Base-by-base conservation (phyloP, 495 filamentous ascomycete genomes). In the Glonium stellatum region DNA sequence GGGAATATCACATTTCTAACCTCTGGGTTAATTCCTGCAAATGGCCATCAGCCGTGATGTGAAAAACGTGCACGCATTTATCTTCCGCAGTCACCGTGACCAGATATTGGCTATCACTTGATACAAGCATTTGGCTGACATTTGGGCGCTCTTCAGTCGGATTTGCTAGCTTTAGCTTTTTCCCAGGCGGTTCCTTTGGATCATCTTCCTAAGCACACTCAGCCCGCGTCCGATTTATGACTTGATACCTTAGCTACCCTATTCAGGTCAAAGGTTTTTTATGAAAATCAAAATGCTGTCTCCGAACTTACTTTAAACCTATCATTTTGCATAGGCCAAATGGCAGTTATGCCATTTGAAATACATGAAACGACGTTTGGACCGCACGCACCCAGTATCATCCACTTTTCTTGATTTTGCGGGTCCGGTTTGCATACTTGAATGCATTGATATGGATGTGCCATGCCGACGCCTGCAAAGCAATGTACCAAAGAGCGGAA, bases 61-160 rank as follows among this genome's bases (percentile, higher is more conserved):
- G 75, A 64, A 97, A 87, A 1, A 97, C 90, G 65, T 88, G 85
- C 56, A 98, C 77, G 54, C 79, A 84, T 75, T 97, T 98, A 77
- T 97, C 93, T 67, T 95, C 90, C 8, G 81, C 84, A 8, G 93
- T 96, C 19, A 90, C 77, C 12, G 84, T 87, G 37, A 96, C 77
- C 11, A 93, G 65, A 75, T 95, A 78, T 44, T 79, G 75, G 35
- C 82, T 79, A 51, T 86, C 77, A 37, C 78, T 69, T 1, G 87
- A 84, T 15, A 78, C 67, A n/a, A 78, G 49, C 60, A 75, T 34
- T 52, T 67, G 57, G 69, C 66, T 67, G 62, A 76, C 58, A 58
- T 71, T 73, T 15, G 64, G 36, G 13, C 15, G 31, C 11, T 27
- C 51, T 19, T 62, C 58, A 10, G 52, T 15, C 6, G 65, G 49